Base-by-base conservation (phyloP, 2,329 filamentous ascomycete species). In the Tolypocladium paradoxum region DNA sequence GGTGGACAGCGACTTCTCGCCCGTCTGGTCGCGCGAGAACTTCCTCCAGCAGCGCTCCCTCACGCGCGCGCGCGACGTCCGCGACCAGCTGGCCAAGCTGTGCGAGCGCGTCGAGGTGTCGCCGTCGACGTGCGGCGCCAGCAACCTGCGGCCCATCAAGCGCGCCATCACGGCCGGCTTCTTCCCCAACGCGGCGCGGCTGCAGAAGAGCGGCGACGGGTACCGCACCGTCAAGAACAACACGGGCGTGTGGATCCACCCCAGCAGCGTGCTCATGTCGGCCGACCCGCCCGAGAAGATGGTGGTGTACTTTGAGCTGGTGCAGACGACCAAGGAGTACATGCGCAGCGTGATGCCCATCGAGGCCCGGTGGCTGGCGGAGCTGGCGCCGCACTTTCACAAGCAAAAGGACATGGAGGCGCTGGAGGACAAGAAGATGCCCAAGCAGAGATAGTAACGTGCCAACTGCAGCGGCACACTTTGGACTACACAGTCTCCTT, bases 211-310 rank as follows among this genome's bases (percentile, higher is more conserved):
- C 43, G 93, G 93, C 2, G 87, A 95, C 64, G 87, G 82, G 56
- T 99, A 99, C 70, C 81, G 91, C 22, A 96, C 90, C 0, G 84
- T 97, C 60, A 96, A 95, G 78, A 95, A 87, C 62, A 88, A 87
- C 58, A 84, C 90, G 61, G 88, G 86, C 6, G 90, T 96, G 2
- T 92, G 89, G 66, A 79, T 97, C n/a, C 93, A 99, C 67, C 93
- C 93, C 0, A 90, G 84, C 57, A 88, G 83, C 47, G 89, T 91
- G 45, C 71, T 96, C 57, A 88, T 88, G 73, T 82, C 88, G 55
- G 78, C 81, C 1, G 85, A 92, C 58, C 90, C 91, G 11, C 82
- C 82, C 0, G 74, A 79, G 55, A 89, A 88, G 68, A 93, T 88
- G 80, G 82, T 96, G 16, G 81, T 96, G 18, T 99, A 93, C 69